Evolutionary conservation across 345 rosid species (phyloP), one percentile per base, ranked within the genome.

Genomic region (Tarenaya hassleriana): DNA sequence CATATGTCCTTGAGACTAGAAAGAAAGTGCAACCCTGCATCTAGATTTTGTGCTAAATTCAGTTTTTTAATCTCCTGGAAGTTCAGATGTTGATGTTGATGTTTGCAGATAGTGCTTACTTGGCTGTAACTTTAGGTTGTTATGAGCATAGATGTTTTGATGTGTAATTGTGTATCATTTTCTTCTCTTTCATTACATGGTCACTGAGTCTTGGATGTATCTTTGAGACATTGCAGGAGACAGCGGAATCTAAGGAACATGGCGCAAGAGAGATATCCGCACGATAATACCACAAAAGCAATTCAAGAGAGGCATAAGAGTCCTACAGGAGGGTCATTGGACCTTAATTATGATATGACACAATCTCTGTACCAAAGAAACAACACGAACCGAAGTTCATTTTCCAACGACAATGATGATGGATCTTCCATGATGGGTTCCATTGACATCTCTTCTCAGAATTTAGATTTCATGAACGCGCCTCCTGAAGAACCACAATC

Each of bases 311-410:
- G 71, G 61, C 49, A 17, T 5, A 74, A 49, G 62, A 58, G 39
- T 47, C 34, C 61, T 47, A 52, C 70, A 13, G 47, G 44, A 43
- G 70, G 69, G 48, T 74, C 85, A 0, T 0, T 74, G 29, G 84
- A 80, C 16, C 50, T 62, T 42, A 50, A 50, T 56, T 29, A 52
- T 41, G 82, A 75, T 34, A 41, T 47, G 14, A 53, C 58, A 33
- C 49, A 57, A 9, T 4, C 38, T 44, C 64, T 7, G 55, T 45
- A 47, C 59, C 68, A 52, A 44, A 77, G 60, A 53, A 7, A 37
- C 41, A 64, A 80, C n/a, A 20, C 44, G 7, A 41, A 49, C 54
- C 61, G 64, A 0, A 68, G 29, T 46, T 66, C 79, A 11, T 31
- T 53, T 1, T 47, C 75, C 13, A 73, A 69, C 42, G 79, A 74